Percentiles rank a stretch among this genome's conserved stretches.
These are phyloP conservation scores for Didymosphaeria variabile DNA, from an alignment of 2,329 filamentous ascomycete species.

Conservation along the genomic window DNA sequence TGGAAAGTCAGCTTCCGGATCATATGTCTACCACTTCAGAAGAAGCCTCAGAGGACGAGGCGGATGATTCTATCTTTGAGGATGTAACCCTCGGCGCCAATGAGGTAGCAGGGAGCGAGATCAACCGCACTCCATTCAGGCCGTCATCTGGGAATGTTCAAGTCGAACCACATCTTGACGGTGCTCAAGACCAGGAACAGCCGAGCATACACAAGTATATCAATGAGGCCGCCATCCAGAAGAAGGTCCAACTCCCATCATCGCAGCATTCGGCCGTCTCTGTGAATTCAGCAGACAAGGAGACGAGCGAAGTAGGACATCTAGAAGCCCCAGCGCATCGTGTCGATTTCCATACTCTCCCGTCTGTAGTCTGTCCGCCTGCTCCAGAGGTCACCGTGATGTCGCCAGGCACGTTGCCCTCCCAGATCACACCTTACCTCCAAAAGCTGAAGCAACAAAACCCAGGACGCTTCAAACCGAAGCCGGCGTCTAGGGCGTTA, in stretches of 20 bases:
- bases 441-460: constrained; percentile 39
- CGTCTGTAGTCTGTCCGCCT: constrained; percentile 37
- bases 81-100: background rate
- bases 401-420: constrained; percentile 31
- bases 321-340: background rate
- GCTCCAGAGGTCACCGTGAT: constrained; percentile 31
- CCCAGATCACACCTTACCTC: constrained; percentile 40
- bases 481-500: constrained; percentile 57
- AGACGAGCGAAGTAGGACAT: background rate
- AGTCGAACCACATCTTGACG: background rate
- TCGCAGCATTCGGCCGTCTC: background rate
- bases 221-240: background rate
- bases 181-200: background rate
- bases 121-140: background rate
- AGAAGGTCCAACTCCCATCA: background rate
- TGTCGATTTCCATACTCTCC: constrained; percentile 34
- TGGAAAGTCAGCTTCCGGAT: constrained; percentile 54
- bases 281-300: background rate
- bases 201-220: background rate
- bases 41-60: constrained; percentile 16
- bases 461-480: constrained; percentile 44
- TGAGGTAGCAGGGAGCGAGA: background rate
- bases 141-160: constrained; percentile 4
- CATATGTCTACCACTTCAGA: constrained; percentile 30
- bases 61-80: background rate